Evolutionary conservation across 73 alveolate species (phyloP), one percentile per base, ranked within the genome.

Genomic region (Paramecium caudatum): DNA sequence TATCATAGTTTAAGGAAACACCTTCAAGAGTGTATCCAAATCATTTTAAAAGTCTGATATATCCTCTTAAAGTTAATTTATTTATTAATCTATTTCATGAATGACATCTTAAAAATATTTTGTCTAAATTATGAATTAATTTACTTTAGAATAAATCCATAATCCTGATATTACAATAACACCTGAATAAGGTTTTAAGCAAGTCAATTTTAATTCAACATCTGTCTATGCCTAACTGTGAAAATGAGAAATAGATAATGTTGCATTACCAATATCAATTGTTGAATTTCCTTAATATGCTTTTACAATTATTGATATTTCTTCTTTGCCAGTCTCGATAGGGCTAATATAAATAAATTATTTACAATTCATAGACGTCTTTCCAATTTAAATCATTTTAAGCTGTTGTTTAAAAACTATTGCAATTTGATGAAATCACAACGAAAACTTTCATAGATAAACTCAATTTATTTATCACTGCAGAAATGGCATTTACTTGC

Each of bases 141-240:
- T 19, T 32, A 68, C 84, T 68, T 68, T 68, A 12, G 84, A 68
- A 68, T 32, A 68, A 15, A 68, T 36, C 84, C 84, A 68, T 33
- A 68, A 34, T 1, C 84, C 84, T 3, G 61, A 68, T 34, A 68
- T 17, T 3, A 34, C 19, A 2, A 68, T 12, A 15, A 32, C 17
- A 2, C 84, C 61, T 5, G 61, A 34, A 33, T 68, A 68, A n/a
- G 84, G 84, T 33, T 68, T 16, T 0, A 34, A 10, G 39, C 84
- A 68, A 12, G 25, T 12, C 0, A 68, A 8, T 34, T 32, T 68
- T 10, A 25, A 47, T 13, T 68, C 50, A 0, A 68, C 61, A 34
- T 68, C 34, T 10, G 36, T 68, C 8, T 68, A 34, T 6, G 47
- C 32, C 15, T 68, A 10, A 13, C 50, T 68, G 34, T 32, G 19